phyloP scores from a whole-genome alignment of 345 rosid species.

The Salix udensis region DNA sequence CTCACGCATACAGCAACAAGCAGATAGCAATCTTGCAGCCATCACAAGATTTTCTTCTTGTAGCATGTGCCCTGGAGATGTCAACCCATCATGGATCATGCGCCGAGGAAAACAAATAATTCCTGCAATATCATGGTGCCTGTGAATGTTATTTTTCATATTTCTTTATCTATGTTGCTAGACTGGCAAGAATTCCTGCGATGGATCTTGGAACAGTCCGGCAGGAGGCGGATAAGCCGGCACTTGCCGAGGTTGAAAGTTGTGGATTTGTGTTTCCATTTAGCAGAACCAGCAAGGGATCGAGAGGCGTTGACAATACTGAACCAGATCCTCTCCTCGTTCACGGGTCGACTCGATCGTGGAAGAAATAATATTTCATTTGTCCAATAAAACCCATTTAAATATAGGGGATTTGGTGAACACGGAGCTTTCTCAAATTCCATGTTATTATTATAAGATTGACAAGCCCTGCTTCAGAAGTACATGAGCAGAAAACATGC shows the following conservation, averaged over 20 bases:
- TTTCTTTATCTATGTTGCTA: neutral
- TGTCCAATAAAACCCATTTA: neutral
- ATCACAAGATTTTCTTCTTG: neutral
- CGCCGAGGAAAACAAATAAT: neutral
- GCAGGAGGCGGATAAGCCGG: slow-evolving; percentile 1
- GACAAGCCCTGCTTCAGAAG: neutral
- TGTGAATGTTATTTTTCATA: neutral
- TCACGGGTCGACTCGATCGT: neutral
- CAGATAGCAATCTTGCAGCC: neutral
- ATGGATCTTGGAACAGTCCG: neutral
- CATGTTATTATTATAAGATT: neutral
- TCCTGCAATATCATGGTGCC: neutral
- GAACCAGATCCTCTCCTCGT: neutral
- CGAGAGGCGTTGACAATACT: neutral
- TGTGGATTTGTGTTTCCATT: neutral
- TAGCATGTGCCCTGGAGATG: too few relatives aligned
- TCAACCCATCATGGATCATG: slow-evolving; percentile 7
- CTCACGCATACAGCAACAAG: neutral
- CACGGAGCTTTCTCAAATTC: neutral
- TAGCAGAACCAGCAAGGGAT: neutral
- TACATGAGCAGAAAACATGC: neutral
- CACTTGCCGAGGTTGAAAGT: neutral
- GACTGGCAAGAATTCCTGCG: neutral
- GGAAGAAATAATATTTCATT: neutral
- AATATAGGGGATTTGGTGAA: neutral